Base-by-base conservation (phyloP, 345 rosid genomes). In the Excoecaria agallocha region DNA sequence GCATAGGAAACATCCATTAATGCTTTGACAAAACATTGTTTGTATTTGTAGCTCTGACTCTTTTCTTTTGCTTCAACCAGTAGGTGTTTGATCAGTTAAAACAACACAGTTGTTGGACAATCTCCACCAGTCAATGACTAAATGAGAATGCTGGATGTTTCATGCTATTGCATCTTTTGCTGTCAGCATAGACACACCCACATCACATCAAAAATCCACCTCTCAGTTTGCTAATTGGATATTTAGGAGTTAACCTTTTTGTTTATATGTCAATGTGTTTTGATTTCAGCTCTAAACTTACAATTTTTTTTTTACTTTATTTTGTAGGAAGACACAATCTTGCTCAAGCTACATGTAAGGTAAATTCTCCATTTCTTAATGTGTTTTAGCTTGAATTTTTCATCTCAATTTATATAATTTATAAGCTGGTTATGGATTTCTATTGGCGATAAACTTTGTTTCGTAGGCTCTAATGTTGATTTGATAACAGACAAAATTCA, bases 311-410 rank as follows among this genome's bases (percentile, higher is more conserved):
- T 41, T 46, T 55, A 48, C 13, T 45, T 66, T 41, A 3, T 61
- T 78, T 78, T 79, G 78, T 79, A 95, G 99, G 93, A 86, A 68
- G 86, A 76, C 77, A 82, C 65, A 41, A 77, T 37, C 68, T 79
- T 91, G 83, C 98, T 94, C 57, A 96, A 93, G 84, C 88, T 95
- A 20, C 90, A 90, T 72, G 98, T 95, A 77, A 87, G 95, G 79
- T 64, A 20, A 49, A 1, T 24, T 15, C 30, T 46, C 38, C 46
- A 37, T 22, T 39, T 57, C 56, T 2, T 13, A 39, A 7, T 22
- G 6, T 39, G 22, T 62, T 62, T 41, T n/a, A 20, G 6, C 35
- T 48, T 57, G 54, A 38, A 24, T 19, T 55, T 68, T 69, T 49
- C 7, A 12, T 15, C 52, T 52, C 39, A 12, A 30, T n/a, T 43